These are phyloP conservation scores for Daldinia sp. DNA, from an alignment of 2,329 filamentous ascomycete species.

Conservation along the genomic window DNA sequence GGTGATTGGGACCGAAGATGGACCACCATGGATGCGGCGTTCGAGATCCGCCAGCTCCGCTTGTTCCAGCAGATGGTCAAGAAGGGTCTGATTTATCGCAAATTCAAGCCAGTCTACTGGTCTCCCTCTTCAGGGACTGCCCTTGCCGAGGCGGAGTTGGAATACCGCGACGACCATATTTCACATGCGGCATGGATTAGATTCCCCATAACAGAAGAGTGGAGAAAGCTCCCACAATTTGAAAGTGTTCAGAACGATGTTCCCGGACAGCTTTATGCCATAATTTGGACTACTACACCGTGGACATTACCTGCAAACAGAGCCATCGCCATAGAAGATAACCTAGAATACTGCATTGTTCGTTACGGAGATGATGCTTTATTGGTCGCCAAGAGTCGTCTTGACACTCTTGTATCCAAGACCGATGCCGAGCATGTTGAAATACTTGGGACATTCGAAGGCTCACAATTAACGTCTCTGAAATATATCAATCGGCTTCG, in stretches of 20 bases:
- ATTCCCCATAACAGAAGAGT: constrained; percentile 73
- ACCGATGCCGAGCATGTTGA: constrained; percentile 59
- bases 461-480: constrained; percentile 73
- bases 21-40: constrained; percentile 81
- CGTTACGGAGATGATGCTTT: constrained; percentile 68
- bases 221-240: constrained; percentile 54
- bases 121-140: constrained; percentile 83
- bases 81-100: constrained; percentile 79
- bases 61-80: constrained; percentile 82
- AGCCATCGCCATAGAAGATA: constrained; percentile 83
- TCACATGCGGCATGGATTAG: constrained; percentile 83
- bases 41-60: constrained; percentile 79
- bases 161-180: constrained; percentile 81
- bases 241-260: constrained; percentile 56
- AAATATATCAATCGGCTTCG: constrained; percentile 79
- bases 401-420: constrained; percentile 68
- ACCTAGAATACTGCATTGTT: constrained; percentile 79
- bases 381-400: constrained; percentile 77
- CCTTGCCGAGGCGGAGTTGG: constrained; percentile 85
- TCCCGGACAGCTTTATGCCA: constrained; percentile 72
- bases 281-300: constrained; percentile 98
- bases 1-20: constrained; percentile 82
- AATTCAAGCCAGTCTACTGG: constrained; percentile 89
- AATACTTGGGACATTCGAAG: constrained; percentile 69
- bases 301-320: constrained; percentile 97